Conservation (phyloP, 73 alveolate species). For the Paramecium caudatum region DNA sequence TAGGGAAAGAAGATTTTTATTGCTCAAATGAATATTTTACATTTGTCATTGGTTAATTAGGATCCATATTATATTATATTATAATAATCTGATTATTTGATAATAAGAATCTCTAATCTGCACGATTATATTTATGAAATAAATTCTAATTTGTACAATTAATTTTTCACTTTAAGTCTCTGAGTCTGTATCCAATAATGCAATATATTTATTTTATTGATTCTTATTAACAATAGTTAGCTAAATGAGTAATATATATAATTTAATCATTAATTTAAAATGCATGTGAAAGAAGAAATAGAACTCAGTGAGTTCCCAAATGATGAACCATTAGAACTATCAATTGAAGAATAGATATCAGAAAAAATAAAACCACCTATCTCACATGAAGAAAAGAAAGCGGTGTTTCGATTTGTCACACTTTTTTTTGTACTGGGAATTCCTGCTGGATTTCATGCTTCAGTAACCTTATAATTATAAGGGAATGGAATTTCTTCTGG, state of each 20-base stretch:
- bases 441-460: constrained; percentile 52
- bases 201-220: neutral
- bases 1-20: too few relatives aligned
- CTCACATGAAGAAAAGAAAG: neutral
- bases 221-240: neutral
- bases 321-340: constrained; percentile 53
- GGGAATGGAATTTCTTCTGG: constrained; percentile 11
- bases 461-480: neutral
- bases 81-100: too few relatives aligned
- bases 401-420: neutral
- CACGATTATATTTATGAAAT: neutral
- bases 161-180: neutral
- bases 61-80: too few relatives aligned
- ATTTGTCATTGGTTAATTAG: too few relatives aligned
- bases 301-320: constrained; percentile 13
- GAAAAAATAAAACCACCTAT: constrained; percentile 36
- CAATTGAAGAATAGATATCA: neutral
- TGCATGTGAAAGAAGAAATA: constrained; percentile 35
- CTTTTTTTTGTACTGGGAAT: neutral
- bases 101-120: too few relatives aligned
- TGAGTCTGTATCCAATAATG: neutral
- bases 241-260: neutral
- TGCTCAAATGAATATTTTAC: too few relatives aligned
- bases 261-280: neutral
- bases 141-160: neutral